Conservation (phyloP, 2,329 filamentous ascomycete genomes). For the Fusarium heterosporum region DNA sequence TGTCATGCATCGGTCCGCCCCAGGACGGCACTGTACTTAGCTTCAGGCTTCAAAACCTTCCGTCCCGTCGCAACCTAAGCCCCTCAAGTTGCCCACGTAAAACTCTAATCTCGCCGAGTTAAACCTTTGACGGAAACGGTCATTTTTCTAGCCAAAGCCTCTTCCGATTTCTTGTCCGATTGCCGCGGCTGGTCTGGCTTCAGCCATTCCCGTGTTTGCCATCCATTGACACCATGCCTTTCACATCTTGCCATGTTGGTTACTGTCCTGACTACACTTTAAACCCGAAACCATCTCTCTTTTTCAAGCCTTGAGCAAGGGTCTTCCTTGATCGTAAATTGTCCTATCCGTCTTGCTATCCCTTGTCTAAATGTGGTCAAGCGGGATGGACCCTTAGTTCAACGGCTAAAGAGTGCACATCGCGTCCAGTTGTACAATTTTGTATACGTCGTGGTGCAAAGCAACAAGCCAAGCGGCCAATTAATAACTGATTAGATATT, state of each 20-base stretch:
- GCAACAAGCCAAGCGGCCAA: constrained; percentile 27
- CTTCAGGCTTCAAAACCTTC: constrained; percentile 33
- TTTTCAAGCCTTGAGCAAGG: background rate
- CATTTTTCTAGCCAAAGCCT: constrained; percentile 5
- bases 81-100: constrained; percentile 6
- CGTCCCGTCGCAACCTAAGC: constrained; percentile 19
- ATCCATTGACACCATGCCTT: constrained; percentile 13
- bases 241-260: background rate
- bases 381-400: constrained; percentile 23
- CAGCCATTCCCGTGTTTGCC: constrained; percentile 38
- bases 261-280: constrained; percentile 4
- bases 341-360: background rate
- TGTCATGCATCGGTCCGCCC: constrained; percentile 29
- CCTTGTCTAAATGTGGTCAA: constrained; percentile 27
- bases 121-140: constrained; percentile 35
- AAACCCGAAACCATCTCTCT: background rate
- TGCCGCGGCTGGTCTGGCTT: constrained; percentile 12
- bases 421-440: constrained; percentile 32
- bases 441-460: constrained; percentile 1
- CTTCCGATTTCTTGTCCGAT: background rate
- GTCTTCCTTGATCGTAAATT: background rate
- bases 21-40: constrained; percentile 15
- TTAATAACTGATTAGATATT: background rate
- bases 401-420: constrained; percentile 37
- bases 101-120: constrained; percentile 19